A percentile compares a stretch with the other conserved stretches of the same genome.
Conservation (phyloP, 2,329 filamentous ascomycete species). For the Acephala macrosclerotiorum region DNA sequence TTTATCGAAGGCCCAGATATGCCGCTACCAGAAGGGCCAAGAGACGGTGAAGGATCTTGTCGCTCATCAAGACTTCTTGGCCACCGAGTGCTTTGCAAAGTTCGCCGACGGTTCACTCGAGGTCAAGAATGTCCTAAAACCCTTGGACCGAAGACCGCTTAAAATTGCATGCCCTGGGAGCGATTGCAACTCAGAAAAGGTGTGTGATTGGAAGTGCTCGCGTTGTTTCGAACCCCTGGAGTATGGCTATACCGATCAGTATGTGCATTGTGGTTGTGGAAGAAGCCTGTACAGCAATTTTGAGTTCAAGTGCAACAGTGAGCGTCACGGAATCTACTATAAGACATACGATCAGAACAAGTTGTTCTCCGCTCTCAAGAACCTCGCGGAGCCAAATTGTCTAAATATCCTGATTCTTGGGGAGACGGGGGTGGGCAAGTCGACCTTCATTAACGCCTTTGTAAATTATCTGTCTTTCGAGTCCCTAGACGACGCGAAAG, state of each 20-base stretch:
- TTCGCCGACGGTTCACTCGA: conserved; percentile 30
- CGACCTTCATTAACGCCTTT: conserved; percentile 57
- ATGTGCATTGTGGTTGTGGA: conserved; percentile 50
- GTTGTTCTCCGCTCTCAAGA: conserved; percentile 34
- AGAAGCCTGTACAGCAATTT: conserved; percentile 38
- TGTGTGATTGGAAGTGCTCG: conserved; percentile 39
- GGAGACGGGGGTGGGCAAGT: conserved; percentile 57
- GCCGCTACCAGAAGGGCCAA: conserved; percentile 29
- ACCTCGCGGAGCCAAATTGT: conserved; percentile 41
- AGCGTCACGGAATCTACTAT: conserved; percentile 38
- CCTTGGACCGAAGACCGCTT: conserved; percentile 41
- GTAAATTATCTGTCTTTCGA: conserved; percentile 52
- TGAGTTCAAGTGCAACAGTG: conserved; percentile 45
- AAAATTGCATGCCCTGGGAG: conserved; percentile 45
- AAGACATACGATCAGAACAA: conserved; percentile 29
- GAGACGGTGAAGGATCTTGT: conserved; percentile 31
- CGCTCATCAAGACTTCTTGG: conserved; percentile 33
- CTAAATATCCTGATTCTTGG: conserved; percentile 55
- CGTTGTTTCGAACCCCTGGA: conserved; percentile 40
- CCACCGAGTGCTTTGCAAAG: conserved; percentile 36
- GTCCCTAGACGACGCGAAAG: conserved; percentile 49
- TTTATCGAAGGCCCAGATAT: conserved; percentile 33
- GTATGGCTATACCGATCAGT: conserved; percentile 42
- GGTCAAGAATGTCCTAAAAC: conserved; percentile 33
- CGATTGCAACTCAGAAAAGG: conserved; percentile 32